Conservation (phyloP, 768 basidiomycete species). For the Pisolithus marmoratus region DNA sequence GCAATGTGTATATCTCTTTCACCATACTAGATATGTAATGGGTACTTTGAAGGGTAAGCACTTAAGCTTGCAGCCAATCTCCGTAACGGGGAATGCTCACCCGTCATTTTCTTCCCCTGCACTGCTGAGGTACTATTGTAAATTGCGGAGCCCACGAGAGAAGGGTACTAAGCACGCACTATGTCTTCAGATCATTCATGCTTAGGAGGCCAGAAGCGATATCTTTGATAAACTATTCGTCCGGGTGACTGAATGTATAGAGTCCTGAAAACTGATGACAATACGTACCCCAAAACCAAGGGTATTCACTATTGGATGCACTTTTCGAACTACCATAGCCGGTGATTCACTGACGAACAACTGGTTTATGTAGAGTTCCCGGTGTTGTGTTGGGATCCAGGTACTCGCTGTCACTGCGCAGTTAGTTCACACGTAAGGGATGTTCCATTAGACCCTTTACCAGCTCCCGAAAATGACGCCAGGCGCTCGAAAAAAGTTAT, state of each 20-base stretch:
- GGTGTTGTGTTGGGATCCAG: too few relatives aligned
- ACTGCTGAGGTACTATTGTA: not conserved
- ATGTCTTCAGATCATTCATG: not conserved
- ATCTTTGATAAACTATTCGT: not conserved
- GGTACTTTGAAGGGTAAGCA: not conserved
- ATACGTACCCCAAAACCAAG: not conserved
- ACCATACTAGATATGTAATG: not conserved
- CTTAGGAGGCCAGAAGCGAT: not conserved
- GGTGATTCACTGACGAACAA: too few relatives aligned
- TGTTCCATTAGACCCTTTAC: too few relatives aligned
- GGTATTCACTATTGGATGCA: not conserved
- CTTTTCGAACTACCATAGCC: not conserved
- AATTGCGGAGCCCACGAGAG: not conserved
- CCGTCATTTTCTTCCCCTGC: not conserved
- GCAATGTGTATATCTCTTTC: not conserved
- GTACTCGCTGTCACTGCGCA: too few relatives aligned
- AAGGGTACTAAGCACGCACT: not conserved
- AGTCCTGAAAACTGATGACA: not conserved
- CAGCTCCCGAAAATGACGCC: not conserved
- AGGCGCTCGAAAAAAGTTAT: not conserved
- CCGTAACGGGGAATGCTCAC: not conserved
- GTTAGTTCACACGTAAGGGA: too few relatives aligned
- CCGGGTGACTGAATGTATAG: too few relatives aligned
- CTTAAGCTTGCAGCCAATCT: not conserved
- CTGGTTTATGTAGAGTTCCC: too few relatives aligned